Evolutionary conservation across 75 land plant genomes (phyloP), one percentile per base, ranked within the genome.

Genomic region (Pseudotsuga menziesii): DNA sequence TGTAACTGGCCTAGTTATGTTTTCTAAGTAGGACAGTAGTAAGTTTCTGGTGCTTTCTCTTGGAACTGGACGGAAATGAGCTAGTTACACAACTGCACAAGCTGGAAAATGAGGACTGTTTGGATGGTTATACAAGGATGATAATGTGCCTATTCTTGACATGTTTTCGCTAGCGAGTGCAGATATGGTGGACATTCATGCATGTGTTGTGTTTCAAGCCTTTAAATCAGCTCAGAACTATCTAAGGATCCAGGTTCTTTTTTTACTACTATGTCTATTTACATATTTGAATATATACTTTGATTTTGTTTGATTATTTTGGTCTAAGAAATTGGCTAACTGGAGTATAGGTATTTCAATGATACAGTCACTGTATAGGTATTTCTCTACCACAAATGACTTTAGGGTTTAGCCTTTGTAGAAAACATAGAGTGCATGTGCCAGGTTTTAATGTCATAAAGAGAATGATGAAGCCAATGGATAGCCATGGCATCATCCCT

Each of bases 101-200:
- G 80, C 77, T 5, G 79, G 85, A 11, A 76, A 79, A 39, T 89
- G 91, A 89, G 89, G 91, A 20, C 3, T 79, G 1, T 58, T 87
- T 26, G 81, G 80, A 4, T 89, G 91, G 91, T 58, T 89, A 23
- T 32, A n/a, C 54, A 48, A 41, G n/a, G 66, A 61, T 14, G 82
- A 81, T 25, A 71, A 78, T 1, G 73, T 80, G 20, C 91, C 89
- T 0, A 48, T 87, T 25, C 20, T 83, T 4, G 87, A 89, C 16
- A 79, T 85, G 26, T 83, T 82, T 61, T 52, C 58, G 4, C 81
- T 87, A 41, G 81, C 87, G 0, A 84, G 89, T 48, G 64, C 81
- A 0, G 89, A 89, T 56, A 84, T 89, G 87, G 81, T 85, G 5
- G 89, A 89, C 73, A 61, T 84, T 55, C 80, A 81, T 63, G 36